Conservation (phyloP, 164 flowering plant genomes). For the Berberis vulgaris region DNA sequence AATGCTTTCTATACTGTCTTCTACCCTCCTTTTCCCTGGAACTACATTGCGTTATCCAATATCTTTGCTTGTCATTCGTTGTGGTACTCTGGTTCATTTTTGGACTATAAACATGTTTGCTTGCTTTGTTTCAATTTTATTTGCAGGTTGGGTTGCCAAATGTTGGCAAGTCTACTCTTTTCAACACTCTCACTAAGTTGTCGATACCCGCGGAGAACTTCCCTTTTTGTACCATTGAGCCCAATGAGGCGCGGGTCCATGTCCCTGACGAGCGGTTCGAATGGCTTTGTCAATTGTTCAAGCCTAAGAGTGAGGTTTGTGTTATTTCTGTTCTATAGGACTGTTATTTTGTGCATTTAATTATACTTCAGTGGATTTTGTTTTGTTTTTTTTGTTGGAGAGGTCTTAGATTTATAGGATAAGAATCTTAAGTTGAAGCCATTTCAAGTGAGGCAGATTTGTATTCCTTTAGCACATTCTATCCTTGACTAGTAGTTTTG, state of each 20-base stretch:
- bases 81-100: neutral
- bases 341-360: neutral
- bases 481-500: no score
- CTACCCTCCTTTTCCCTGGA: no score
- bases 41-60: no score
- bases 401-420: no score
- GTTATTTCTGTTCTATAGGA: neutral
- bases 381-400: no score
- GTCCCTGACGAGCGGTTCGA: constrained; percentile 92
- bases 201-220: constrained; percentile 94
- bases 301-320: constrained; percentile 90
- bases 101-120: neutral
- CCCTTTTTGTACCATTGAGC: constrained; percentile 97
- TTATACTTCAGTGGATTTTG: neutral
- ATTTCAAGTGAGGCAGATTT: no score
- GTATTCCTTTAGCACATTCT: no score
- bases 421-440: no score
- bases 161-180: constrained; percentile 97
- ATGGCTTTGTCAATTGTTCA: constrained; percentile 79
- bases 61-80: neutral
- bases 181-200: constrained; percentile 87
- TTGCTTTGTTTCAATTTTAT: neutral
- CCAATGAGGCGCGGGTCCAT: constrained; percentile 89
- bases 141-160: constrained; percentile 93
- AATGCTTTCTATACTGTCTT: no score